These are phyloP conservation scores for Balamuthia mandrillaris DNA, from an alignment of 208 protist genomes.

Conservation along the genomic window DNA sequence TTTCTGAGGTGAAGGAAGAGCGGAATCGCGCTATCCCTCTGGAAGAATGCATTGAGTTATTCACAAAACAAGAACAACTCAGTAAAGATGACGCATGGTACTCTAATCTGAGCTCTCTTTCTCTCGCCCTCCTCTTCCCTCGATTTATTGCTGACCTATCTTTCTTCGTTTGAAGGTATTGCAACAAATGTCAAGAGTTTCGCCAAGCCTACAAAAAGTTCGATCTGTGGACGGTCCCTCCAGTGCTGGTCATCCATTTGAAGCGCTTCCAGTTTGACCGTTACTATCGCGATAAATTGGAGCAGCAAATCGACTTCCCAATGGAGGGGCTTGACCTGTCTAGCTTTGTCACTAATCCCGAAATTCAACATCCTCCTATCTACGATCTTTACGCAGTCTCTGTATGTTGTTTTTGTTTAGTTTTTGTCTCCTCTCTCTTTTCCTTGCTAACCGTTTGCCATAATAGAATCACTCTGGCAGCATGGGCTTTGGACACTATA, in stretches of 20 bases:
- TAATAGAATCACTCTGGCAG: constrained; percentile 71
- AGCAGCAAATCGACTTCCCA: constrained; percentile 53
- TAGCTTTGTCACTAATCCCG: not conserved
- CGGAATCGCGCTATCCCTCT: no score
- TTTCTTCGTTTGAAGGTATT: no score
- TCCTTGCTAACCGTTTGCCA: no score
- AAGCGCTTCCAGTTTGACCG: constrained; percentile 66
- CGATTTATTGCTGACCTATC: no score
- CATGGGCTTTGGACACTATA: constrained; percentile 70
- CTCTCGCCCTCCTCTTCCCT: no score
- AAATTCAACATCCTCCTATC: constrained; percentile 33
- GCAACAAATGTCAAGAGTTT: constrained; percentile 13
- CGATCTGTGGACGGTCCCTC: constrained; percentile 65
- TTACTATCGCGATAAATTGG: constrained; percentile 26
- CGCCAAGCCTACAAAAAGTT: constrained; percentile 45
- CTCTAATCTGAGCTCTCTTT: no score
- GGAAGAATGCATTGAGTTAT: no score
- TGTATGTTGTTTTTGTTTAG: no score
- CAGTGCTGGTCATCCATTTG: constrained; percentile 66
- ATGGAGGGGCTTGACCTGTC: constrained; percentile 58
- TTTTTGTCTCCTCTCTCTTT: no score
- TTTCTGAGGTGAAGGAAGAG: no score
- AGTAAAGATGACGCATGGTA: no score
- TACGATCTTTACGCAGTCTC: constrained; percentile 69
- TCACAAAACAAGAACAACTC: no score